A percentile compares a stretch with the other conserved stretches of the same genome.
Conservation (phyloP, 225 moss, liverwort and hornwort species). For the Climacium dendroides region DNA sequence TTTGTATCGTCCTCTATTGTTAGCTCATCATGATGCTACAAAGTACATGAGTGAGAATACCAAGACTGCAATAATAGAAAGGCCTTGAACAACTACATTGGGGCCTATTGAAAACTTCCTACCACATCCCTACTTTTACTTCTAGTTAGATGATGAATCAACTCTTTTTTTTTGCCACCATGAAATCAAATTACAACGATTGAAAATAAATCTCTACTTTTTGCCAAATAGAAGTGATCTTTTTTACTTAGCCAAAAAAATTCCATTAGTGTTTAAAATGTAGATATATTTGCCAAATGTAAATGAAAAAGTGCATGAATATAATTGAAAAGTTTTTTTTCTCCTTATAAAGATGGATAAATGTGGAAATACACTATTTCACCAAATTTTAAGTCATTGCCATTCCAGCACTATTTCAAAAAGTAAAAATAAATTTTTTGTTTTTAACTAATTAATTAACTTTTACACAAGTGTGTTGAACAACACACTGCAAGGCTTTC, state of each 20-base stretch:
- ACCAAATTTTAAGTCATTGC: too few relatives aligned
- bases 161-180: fast-evolving
- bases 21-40: fast-evolving
- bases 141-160: not conserved
- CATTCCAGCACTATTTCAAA: too few relatives aligned
- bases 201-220: not conserved
- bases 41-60: too few relatives aligned
- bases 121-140: fast-evolving
- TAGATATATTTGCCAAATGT: not conserved
- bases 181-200: not conserved
- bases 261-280: not conserved
- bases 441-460: too few relatives aligned
- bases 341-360: not conserved
- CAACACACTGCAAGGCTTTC: too few relatives aligned
- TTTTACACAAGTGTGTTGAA: too few relatives aligned
- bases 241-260: fast-evolving
- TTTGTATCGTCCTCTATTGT: not conserved
- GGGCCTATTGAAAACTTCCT: not conserved
- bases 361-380: not conserved
- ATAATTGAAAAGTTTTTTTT: not conserved
- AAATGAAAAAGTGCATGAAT: not conserved
- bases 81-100: not conserved
- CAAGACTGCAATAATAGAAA: too few relatives aligned
- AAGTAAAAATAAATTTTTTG: too few relatives aligned
- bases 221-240: fast-evolving